Base-by-base conservation (phyloP, 2,329 filamentous ascomycete species). In the Pseudogymnoascus sp. region DNA sequence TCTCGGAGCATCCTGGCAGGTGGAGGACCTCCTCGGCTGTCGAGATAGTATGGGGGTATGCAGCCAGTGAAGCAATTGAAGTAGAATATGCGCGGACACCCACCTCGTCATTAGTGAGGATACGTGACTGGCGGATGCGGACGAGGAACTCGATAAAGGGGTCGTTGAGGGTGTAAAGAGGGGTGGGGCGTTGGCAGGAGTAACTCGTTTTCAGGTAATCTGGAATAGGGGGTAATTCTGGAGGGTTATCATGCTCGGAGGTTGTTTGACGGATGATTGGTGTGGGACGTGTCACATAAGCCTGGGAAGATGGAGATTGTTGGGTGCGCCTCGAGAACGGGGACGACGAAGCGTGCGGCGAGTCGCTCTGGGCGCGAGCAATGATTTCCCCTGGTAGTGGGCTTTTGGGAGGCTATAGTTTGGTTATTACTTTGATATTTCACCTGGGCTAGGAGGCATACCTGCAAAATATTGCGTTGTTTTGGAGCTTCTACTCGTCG, bases 41-140 rank as follows among this genome's bases (percentile, higher is more conserved):
- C 0, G 61, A 69, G 8, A 72, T 36, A 3, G 61, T 62, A 50
- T 71, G 65, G 0, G 92, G 91, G 68, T 97, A 97, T 0, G 93
- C 90, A 3, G 90, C 84, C 15, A 99, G 73, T 0, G 89, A 77
- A 5, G 94, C 91, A 65, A 97, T 96, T 11, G 88, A 86, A 1
- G 88, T 91, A 30, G 89, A 92, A 71, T 97, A 97, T 0, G 93
- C 91, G 57, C 91, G 83, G 0, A 92, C 85, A 2, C 90, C 91
- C 62, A 95, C 85, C 53, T 88, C 80, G 67, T 97, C 91, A 7
- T 85, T 83, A 1, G 82, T 85, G 1, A 97, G 77, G 14, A 84
- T 79, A 20, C 93, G 83, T 2, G 87, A 80, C 2, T 82, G 83
- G 50, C 88, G 84, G 65, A 97, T 90, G 62, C 87, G 86, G 66